These are phyloP conservation scores for Fusarium nematophilum DNA, from an alignment of 2,329 filamentous ascomycete genomes.

Conservation along the genomic window DNA sequence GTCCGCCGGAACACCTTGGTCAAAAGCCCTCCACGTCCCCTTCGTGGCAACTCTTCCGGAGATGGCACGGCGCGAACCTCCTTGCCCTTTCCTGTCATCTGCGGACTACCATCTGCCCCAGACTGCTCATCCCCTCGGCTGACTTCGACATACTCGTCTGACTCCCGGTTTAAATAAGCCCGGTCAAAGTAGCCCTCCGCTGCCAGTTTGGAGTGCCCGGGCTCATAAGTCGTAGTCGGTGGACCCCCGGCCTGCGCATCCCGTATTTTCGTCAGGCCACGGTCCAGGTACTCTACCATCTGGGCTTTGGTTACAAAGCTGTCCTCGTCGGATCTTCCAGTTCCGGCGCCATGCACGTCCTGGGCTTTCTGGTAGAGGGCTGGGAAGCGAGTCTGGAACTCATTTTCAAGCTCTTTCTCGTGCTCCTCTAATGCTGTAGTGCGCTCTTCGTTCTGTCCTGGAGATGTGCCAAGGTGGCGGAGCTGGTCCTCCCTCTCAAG, in stretches of 20 bases:
- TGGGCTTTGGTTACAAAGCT: constrained; percentile 59
- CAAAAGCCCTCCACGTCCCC: constrained; percentile 47
- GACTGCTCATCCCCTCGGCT: constrained; percentile 40
- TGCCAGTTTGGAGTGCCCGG: constrained; percentile 47
- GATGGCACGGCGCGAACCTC: constrained; percentile 29
- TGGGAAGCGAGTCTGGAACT: constrained; percentile 60
- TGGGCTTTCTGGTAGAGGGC: constrained; percentile 59
- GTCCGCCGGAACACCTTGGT: constrained; percentile 52
- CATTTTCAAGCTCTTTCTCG: constrained; percentile 61
- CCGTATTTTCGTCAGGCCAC: constrained; percentile 58
- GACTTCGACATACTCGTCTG: constrained; percentile 52
- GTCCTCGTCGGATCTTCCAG: constrained; percentile 45
- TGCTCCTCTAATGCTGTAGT: constrained; percentile 55
- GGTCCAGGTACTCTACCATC: constrained; percentile 61
- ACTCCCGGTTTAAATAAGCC: constrained; percentile 39
- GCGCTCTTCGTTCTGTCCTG: constrained; percentile 54
- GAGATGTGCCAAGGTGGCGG: constrained; percentile 51
- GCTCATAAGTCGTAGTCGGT: constrained; percentile 37
- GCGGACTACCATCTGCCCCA: constrained; percentile 29
- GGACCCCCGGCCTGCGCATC: constrained; percentile 34
- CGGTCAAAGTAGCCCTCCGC: constrained; percentile 46
- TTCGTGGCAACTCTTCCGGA: constrained; percentile 36
- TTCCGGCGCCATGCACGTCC: constrained; percentile 46
- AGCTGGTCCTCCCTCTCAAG: constrained; percentile 58
- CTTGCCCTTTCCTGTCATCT: constrained; percentile 34